A percentile compares a stretch with the other conserved stretches of the same genome.
Conservation (phyloP, 2,329 filamentous ascomycete species). For the Triangularia verruculosa region DNA sequence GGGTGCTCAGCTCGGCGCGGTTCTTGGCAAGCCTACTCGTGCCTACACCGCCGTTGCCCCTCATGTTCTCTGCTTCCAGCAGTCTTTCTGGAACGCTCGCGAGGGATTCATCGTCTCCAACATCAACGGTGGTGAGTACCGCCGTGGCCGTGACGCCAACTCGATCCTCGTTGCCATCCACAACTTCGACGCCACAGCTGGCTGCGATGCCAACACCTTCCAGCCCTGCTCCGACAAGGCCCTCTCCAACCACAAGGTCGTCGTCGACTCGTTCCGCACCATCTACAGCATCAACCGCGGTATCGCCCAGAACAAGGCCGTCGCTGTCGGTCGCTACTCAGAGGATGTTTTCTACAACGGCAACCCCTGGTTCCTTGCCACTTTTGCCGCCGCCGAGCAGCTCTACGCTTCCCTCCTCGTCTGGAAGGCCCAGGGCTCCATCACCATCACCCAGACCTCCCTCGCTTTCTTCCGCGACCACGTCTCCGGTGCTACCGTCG, state of each 20-base stretch:
- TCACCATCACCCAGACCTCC: conserved; percentile 63
- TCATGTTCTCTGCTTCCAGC: conserved; percentile 69
- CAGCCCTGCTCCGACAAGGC: conserved; percentile 71
- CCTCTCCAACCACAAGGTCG: conserved; percentile 72
- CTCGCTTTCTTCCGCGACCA: conserved; percentile 70
- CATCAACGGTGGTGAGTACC: conserved; percentile 59
- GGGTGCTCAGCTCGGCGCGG: conserved; percentile 63
- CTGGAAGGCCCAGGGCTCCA: conserved; percentile 61
- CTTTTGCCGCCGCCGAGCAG: conserved; percentile 74
- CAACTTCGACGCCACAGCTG: conserved; percentile 64
- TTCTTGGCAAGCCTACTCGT: conserved; percentile 50
- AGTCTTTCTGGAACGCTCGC: conserved; percentile 66
- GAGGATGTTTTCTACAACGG: conserved; percentile 74
- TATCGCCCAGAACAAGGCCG: conserved; percentile 55
- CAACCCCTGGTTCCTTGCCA: conserved; percentile 79
- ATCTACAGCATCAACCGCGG: conserved; percentile 69
- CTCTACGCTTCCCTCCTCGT: conserved; percentile 73
- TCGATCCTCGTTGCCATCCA: conserved; percentile 65
- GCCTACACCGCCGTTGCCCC: conserved; percentile 64
- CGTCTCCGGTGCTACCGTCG: conserved; percentile 53
- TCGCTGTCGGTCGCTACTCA: conserved; percentile 64
- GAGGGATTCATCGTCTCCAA: conserved; percentile 66
- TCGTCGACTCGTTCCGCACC: conserved; percentile 71
- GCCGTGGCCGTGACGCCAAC: conserved; percentile 70
- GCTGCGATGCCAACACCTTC: conserved; percentile 69